A percentile compares a stretch with the other conserved stretches of the same genome.
Conservation (phyloP, 2,329 filamentous ascomycete species). For the Immersiporthe knoxdaviesiana region DNA sequence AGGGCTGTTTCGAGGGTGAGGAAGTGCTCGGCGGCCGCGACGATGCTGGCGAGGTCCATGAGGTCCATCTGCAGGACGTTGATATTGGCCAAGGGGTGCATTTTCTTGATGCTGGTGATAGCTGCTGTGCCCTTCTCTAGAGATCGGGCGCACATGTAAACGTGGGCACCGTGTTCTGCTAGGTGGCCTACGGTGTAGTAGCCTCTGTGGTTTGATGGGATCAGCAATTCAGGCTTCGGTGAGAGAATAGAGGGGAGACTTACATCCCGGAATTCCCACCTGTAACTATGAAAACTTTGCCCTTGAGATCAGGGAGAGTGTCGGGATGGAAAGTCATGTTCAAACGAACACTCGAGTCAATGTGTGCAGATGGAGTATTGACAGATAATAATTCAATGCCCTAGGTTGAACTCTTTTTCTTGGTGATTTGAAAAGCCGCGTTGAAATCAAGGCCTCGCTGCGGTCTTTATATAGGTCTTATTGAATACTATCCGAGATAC, state of each 20-base stretch:
- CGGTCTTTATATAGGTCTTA: not conserved
- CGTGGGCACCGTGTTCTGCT: slow-evolving; percentile 3
- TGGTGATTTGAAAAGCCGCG: not conserved
- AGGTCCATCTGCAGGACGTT: slow-evolving; percentile 42
- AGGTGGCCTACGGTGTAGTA: not conserved
- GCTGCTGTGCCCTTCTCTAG: not conserved
- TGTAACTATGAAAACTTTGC: not conserved
- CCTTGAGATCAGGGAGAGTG: not conserved
- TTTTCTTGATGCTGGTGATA: not conserved
- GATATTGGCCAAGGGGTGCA: not conserved
- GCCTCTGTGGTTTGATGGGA: not conserved
- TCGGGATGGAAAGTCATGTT: slow-evolving; percentile 1
- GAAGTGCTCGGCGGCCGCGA: slow-evolving; percentile 41
- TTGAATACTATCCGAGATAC: not conserved
- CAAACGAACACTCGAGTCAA: not conserved
- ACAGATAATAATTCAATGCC: not conserved
- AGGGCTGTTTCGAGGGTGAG: slow-evolving; percentile 35
- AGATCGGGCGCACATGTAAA: not conserved
- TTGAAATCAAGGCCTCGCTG: not conserved
- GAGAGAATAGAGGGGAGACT: not conserved
- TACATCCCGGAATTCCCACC: not conserved
- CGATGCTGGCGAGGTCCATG: slow-evolving; percentile 41
- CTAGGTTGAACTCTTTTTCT: not conserved
- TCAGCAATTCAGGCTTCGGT: not conserved
- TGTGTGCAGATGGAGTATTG: no score